Evolutionary conservation across 1,284 basidiomycete species (phyloP), one percentile per base, ranked within the genome.

Genomic region (Cutaneotrichosporon mucoides): DNA sequence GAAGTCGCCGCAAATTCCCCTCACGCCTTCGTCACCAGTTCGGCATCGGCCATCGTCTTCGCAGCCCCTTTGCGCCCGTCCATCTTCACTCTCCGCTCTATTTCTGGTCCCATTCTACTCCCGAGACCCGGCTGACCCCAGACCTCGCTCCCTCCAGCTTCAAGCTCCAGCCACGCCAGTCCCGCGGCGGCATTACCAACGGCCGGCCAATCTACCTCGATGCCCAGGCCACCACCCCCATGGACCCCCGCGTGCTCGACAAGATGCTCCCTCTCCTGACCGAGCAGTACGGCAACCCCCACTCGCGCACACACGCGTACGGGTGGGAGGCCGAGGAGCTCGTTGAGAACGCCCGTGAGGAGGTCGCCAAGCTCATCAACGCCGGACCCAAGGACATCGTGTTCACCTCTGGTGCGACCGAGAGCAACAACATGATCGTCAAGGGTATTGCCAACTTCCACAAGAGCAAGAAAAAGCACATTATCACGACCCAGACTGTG

Each of bases 311-410:
- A 36, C 96, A 99, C 77, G 92, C 95, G 0, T 99, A 98, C 77
- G 96, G 96, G 6, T 99, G 96, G 96, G 96, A 99, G 79, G 92
- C 95, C 6, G 96, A 99, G 75, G 84, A 88, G 68, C 94, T 88
- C 0, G 90, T 97, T 5, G 95, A 99, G 75, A 86, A 88, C 68
- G 94, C 92, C 6, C 86, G 95, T 57, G 86, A 93, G 87, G 83
- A 97, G 73, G 82, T 99, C 43, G 95, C 95, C 16, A 85, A 87
- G 71, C 82, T 99, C 54, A 90, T 99, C 75, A 92, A 92, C 45
- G 96, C 96, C 9, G 91, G 96, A 63, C 76, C 88, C 35, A 99
- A 99, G 80, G 96, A 99, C 78, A 88, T 99, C 59, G 84, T 99
- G 49, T 98, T 99, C 81, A 99, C 96, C 11, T 96, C 92, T 36